These are phyloP conservation scores for Tephrocybe rancida DNA, from an alignment of 768 basidiomycete genomes.

Conservation along the genomic window DNA sequence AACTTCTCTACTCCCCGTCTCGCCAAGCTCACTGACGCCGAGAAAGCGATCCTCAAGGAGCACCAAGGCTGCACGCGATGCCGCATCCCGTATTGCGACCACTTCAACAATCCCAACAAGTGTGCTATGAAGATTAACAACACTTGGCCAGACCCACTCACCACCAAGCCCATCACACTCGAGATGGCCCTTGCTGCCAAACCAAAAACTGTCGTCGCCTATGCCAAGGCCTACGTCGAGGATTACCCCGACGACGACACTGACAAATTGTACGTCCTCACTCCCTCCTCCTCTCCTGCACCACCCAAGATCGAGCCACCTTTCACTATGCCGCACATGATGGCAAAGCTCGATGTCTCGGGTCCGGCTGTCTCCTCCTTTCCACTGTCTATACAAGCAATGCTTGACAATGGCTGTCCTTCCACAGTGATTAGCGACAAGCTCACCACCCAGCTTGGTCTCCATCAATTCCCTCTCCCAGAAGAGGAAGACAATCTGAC, in stretches of 20 bases:
- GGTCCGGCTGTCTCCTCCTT: slow-evolving; percentile 2
- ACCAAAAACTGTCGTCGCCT: neutral
- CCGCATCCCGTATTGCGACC: slow-evolving; percentile 15
- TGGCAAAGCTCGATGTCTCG: neutral
- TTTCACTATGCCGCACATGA: neutral
- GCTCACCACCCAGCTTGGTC: slow-evolving; percentile 9
- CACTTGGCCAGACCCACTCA: no score
- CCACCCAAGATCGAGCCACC: no score
- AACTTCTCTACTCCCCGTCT: no score
- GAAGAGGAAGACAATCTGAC: slow-evolving; percentile 5
- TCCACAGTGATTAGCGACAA: slow-evolving; percentile 13
- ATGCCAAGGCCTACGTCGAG: neutral
- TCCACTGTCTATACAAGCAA: neutral
- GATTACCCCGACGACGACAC: neutral
- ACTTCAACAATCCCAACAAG: neutral
- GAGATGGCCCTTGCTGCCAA: no score
- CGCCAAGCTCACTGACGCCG: slow-evolving; percentile 8
- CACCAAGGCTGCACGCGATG: slow-evolving; percentile 19
- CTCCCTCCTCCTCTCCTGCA: neutral
- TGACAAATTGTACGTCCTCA: neutral
- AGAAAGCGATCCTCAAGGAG: slow-evolving; percentile 13
- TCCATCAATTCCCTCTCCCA: slow-evolving; percentile 12
- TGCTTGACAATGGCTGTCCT: slow-evolving; percentile 8
- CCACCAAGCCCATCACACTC: no score
- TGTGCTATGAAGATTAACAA: no score